Base-by-base conservation (phyloP, 768 basidiomycete genomes). In the Pholiota molesta region DNA sequence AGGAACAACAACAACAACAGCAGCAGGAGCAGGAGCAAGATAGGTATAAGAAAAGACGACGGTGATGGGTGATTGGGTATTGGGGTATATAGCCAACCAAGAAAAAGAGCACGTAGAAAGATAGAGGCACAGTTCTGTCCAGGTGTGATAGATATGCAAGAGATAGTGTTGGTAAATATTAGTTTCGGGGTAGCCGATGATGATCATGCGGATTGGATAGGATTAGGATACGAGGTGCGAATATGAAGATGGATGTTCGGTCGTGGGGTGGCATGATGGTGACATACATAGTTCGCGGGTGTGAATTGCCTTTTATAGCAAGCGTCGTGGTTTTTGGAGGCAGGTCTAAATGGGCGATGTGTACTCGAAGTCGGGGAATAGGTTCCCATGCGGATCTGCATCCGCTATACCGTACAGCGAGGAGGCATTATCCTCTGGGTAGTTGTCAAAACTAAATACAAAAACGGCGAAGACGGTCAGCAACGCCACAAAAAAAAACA, bases 361-460 rank as follows among this genome's bases (percentile, higher is more conserved):
- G 71, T 93, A 92, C 55, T 92, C 91, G 68, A 94, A 95, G 59
- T 89, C 86, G 17, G 89, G 87, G 79, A 96, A 96, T 37, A 78
- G 79, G 19, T 75, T 70, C 35, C 93, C 94, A 74, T 86, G 85
- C 3, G 77, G 81, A 73, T 93, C 91, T 3, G 78, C 69, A 0
- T 78, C 83, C 8, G 77, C 74, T 55, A 79, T 71, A 14, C 92
- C 92, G 65, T 94, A 94, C 53, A 75, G 68, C 45, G 81, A 70
- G 0, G 85, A 75, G 0, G 78, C 87, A 68, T 89, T 85, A 66
- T 90, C 91, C 71, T 93, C 92, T 0, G 91, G 88, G 67, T 93
- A 93, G 52, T 77, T 79, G 67, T 93, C 92, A 65, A 93, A 94
- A 21, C 91, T 93, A 66, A 8, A 52, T 49, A 61, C 4, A 26